Conservation (phyloP, 2,329 filamentous ascomycete species). For the Penicillium hordei region DNA sequence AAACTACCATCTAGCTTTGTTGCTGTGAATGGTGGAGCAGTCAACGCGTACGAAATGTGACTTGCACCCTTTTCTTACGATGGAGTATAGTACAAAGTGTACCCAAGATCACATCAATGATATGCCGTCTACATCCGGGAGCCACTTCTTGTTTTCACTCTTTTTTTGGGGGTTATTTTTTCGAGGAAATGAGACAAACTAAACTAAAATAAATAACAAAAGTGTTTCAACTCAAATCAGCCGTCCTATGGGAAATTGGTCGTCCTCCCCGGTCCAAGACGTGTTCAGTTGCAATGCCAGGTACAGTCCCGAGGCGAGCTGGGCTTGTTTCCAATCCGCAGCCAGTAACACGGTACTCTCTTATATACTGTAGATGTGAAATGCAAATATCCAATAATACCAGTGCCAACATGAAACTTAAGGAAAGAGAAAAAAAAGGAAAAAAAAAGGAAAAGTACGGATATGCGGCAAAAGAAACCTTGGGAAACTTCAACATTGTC, state of each 20-base stretch:
- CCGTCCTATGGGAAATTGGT: slow-evolving; percentile 9
- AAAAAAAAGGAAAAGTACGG: not conserved
- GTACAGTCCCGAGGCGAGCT: slow-evolving; percentile 19
- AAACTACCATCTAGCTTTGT: not conserved
- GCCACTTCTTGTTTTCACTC: slow-evolving; percentile 4
- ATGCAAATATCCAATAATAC: not conserved
- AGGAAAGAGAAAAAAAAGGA: not conserved
- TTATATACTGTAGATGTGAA: not conserved
- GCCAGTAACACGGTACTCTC: not conserved
- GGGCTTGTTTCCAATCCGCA: slow-evolving; percentile 16
- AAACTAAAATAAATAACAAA: not conserved
- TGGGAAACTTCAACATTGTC: not conserved
- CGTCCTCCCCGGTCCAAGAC: not conserved
- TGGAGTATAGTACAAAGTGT: not conserved
- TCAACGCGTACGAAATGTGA: slow-evolving; percentile 7
- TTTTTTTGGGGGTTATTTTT: not conserved
- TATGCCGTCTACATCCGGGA: slow-evolving; percentile 13
- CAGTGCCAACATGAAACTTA: not conserved
- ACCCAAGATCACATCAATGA: slow-evolving; percentile 7
- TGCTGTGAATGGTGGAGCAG: slow-evolving; percentile 11
- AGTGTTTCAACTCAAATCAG: slow-evolving; percentile 3
- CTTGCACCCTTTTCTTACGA: not conserved
- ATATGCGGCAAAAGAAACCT: not conserved
- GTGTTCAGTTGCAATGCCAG: slow-evolving; percentile 19
- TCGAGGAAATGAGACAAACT: not conserved